phyloP scores from a whole-genome alignment of 2,329 filamentous ascomycete genomes.

The Apiospora phragmitis region DNA sequence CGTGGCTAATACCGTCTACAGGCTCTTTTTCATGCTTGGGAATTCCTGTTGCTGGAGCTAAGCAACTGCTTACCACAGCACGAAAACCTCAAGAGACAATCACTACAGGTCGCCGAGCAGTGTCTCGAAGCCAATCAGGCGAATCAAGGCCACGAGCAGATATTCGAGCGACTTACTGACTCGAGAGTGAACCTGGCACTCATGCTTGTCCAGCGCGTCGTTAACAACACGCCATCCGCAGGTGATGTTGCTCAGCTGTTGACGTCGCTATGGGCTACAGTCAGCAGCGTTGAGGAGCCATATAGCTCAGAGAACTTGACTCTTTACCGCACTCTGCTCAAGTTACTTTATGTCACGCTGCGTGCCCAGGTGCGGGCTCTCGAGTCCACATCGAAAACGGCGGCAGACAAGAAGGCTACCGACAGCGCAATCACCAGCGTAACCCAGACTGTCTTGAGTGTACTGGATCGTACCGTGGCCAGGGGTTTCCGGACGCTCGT shows the following conservation, averaged over 20 bases:
- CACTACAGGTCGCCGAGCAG: constrained; percentile 73
- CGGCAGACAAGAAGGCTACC: constrained; percentile 23
- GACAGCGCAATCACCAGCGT: constrained; percentile 45
- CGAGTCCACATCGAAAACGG: constrained; percentile 28
- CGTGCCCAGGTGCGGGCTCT: constrained; percentile 57
- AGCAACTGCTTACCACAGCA: constrained; percentile 61
- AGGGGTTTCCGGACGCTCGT: constrained; percentile 82
- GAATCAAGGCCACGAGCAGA: constrained; percentile 70
- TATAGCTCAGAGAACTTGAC: constrained; percentile 53
- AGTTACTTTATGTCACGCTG: constrained; percentile 80
- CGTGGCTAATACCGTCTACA: constrained; percentile 31
- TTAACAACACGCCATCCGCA: constrained; percentile 53
- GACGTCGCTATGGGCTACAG: constrained; percentile 50
- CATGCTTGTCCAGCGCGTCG: constrained; percentile 77
- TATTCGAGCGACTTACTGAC: constrained; percentile 79
- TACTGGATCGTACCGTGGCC: constrained; percentile 77
- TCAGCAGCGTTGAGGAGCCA: constrained; percentile 55
- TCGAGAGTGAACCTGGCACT: constrained; percentile 79
- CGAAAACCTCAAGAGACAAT: constrained; percentile 62
- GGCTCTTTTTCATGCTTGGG: constrained; percentile 86
- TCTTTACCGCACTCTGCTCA: constrained; percentile 83
- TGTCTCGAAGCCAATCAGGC: constrained; percentile 78
- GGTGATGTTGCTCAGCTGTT: constrained; percentile 55
- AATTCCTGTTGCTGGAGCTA: constrained; percentile 81
- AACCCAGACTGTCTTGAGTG: constrained; percentile 69